Conservation (phyloP, 176 grass and related monocot genomes). For the Thinopyrum elongatum region DNA sequence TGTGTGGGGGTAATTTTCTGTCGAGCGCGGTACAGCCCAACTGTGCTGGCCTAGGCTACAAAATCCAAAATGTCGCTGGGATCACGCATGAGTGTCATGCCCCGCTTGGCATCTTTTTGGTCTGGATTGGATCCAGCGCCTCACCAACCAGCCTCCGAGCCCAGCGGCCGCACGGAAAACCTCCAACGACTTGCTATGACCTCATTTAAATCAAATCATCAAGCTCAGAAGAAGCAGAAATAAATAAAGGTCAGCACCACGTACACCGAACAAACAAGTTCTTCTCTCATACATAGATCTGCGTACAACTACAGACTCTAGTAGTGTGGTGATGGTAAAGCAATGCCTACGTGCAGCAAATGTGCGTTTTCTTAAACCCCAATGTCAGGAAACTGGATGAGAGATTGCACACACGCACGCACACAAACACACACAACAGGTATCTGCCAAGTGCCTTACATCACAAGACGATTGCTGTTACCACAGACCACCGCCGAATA, state of each 20-base stretch:
- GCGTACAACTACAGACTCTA: neutral
- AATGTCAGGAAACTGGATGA: neutral
- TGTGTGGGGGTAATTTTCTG: neutral
- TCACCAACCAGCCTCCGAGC: neutral
- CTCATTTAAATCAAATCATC: neutral
- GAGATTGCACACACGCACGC: neutral
- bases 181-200: neutral
- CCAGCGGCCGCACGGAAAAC: neutral
- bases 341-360: neutral
- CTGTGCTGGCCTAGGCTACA: neutral
- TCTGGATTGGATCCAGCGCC: neutral
- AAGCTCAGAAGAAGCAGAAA: neutral
- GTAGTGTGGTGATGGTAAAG: neutral
- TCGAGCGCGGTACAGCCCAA: slow-evolving; percentile 1
- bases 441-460: neutral
- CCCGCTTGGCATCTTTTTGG: slow-evolving; percentile 17
- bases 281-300: too few species aligned
- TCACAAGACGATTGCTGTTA: neutral
- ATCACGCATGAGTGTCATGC: slow-evolving; percentile 12
- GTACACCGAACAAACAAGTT: neutral
- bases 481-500: neutral
- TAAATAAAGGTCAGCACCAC: slow-evolving; percentile 13
- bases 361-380: too few species aligned
- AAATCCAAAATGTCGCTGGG: neutral
- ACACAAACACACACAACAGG: neutral